Evolutionary conservation across 2,329 filamentous ascomycete genomes (phyloP).

Genomic region (Penicillium janthinellum): DNA sequence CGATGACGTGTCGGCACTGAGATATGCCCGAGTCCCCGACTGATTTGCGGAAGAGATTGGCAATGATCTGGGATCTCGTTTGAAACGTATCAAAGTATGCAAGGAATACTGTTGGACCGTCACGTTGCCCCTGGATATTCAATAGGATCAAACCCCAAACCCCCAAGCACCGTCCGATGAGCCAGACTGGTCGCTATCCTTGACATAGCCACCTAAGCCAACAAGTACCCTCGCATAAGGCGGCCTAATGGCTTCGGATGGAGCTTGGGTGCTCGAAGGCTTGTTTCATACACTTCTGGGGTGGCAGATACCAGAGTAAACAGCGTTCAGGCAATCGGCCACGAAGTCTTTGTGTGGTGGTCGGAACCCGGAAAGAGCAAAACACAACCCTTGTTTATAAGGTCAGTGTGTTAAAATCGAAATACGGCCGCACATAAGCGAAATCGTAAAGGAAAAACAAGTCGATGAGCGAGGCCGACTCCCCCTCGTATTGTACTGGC

Average conservation of each 20-base stretch:
- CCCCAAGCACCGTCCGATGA: neutral
- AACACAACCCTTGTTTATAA: no score
- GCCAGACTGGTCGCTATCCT: neutral
- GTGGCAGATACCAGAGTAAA: neutral
- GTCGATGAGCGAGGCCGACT: neutral
- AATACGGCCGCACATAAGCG: neutral
- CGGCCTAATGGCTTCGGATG: neutral
- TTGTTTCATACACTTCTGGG: neutral
- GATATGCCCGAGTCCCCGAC: neutral
- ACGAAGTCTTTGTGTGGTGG: neutral
- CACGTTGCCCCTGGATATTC: neutral
- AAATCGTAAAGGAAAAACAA: neutral
- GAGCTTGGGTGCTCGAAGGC: neutral
- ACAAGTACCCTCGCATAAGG: neutral
- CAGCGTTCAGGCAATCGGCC: neutral
- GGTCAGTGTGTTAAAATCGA: neutral
- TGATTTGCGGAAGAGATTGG: neutral
- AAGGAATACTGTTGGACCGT: neutral
- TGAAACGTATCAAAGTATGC: neutral
- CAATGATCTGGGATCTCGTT: neutral
- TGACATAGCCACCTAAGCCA: neutral
- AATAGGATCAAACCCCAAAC: neutral
- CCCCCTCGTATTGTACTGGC: neutral
- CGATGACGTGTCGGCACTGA: neutral
- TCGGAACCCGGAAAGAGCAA: neutral